These are phyloP conservation scores for Acaromyces ingoldii DNA, from an alignment of 1,284 basidiomycete species.

Conservation along the genomic window DNA sequence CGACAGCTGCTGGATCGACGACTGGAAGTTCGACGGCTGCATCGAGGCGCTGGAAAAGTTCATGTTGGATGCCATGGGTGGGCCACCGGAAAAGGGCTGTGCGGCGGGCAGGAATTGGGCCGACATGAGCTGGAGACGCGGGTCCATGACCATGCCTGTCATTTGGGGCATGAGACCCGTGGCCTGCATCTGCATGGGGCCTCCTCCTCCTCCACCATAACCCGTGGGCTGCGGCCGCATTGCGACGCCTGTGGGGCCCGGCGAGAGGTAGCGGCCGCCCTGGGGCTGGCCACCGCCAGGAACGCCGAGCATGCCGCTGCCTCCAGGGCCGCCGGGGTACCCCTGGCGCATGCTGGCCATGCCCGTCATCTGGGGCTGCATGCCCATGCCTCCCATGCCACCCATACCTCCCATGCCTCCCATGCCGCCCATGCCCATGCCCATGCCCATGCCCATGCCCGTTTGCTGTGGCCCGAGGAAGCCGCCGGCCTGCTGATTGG, in stretches of 20 bases:
- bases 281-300: background rate
- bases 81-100: slow-evolving; percentile 42
- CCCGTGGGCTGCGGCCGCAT: slow-evolving; percentile 35
- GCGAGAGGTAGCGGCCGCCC: slow-evolving; percentile 7
- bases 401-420: background rate
- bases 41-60: slow-evolving; percentile 46
- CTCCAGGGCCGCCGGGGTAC: slow-evolving; percentile 1
- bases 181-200: slow-evolving; percentile 35
- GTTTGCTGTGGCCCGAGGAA: slow-evolving; percentile 22
- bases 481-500: slow-evolving; percentile 17
- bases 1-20: slow-evolving; percentile 39
- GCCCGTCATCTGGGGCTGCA: background rate
- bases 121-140: slow-evolving; percentile 49
- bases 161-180: slow-evolving; percentile 48
- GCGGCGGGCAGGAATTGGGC: slow-evolving; percentile 49
- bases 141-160: slow-evolving; percentile 50
- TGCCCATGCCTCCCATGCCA: slow-evolving; percentile 4
- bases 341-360: background rate
- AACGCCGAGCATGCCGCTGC: slow-evolving; percentile 3
- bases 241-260: background rate
- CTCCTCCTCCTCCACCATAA: slow-evolving; percentile 20
- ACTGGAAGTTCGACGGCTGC: slow-evolving; percentile 48
- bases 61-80: slow-evolving; percentile 44
- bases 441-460: slow-evolving; percentile 16
- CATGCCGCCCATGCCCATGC: slow-evolving; percentile 16